Evolutionary conservation across 768 basidiomycete species (phyloP), one percentile per base, ranked within the genome.

Genomic region (Pulveroboletus sp.): DNA sequence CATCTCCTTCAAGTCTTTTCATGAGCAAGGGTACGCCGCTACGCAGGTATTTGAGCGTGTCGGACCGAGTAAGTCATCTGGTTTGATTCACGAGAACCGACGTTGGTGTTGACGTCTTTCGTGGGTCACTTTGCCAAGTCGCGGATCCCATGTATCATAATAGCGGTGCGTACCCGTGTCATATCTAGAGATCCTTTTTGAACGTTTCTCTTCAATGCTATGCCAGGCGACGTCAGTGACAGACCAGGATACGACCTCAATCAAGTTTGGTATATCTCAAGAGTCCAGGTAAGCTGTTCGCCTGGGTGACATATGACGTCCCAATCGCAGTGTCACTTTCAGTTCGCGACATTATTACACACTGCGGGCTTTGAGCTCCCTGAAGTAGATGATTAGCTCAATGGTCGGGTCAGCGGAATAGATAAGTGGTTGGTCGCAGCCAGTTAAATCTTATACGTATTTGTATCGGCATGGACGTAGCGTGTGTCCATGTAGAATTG

Each of bases 111-210:
- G 38, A 39, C 32, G 33, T 39, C 36, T n/a, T 30, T 51, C 48
- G 17, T n/a, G 21, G 33, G 44, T 45, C 0, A 14, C 17, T 45
- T 51, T 43, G 33, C 46, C 33, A 51, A 83, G 92, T 96, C 62
- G 82, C 76, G 15, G 92, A 93, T 65, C 90, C 90, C 9, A 89
- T 88, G 84, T 93, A 92, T 62, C 89, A 92, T 66, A 90, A 89
- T 64, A 84, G 83, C 60, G 83, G 86, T 82, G 53, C 27, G 74
- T 60, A 5, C 15, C 27, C 17, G 40, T 46, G 50, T 44, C 9
- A 42, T 51, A 15, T 43, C 47, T 45, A 48, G 1, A 17, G n/a
- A 10, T 28, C 24, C 15, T 35, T 18, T 37, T n/a, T 31, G 27
- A 18, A 32, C 15, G 6, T 10, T 5, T 39, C 6, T 21, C 28